Base-by-base conservation (phyloP, 179 eudicot genomes). In the Gypsophila paniculata region DNA sequence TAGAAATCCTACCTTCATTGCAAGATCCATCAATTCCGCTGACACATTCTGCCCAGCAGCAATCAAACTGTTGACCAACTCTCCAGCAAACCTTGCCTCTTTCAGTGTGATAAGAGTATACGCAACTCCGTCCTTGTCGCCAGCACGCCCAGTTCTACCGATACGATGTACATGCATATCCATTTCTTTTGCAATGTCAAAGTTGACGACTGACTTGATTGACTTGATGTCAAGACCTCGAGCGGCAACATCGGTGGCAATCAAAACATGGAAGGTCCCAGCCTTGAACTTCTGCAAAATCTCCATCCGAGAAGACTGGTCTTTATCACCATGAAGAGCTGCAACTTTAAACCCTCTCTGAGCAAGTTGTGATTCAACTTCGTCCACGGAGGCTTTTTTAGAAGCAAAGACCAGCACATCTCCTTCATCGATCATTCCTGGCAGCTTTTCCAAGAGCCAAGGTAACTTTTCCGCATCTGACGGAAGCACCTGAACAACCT, bases 161-260 rank as follows among this genome's bases (percentile, higher is more conserved):
- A 93, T 91, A 70, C 98, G 87, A 80, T 93, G 98, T 57, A 93
- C 98, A 82, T 93, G 97, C 98, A 93, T 93, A 79, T 93, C 98
- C 98, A 93, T 93, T 74, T 93, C 98, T 79, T 84, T 91, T 54
- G 98, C 98, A 69, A 87, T 89, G 82, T 93, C 98, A 85, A 85
- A 89, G 75, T 93, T 93, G 38, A 93, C 98, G 69, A 93, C 98
- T 22, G 98, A 91, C 82, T 93, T 93, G 55, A 93, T 84, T 44
- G 98, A 93, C 74, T 93, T 93, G 74, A 93, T 93, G 80, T 93
- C 98, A 74, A 93, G 93, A 79, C 98, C 98, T 54, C 98, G 96
- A 74, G 98, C 98, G 76, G 98, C 98, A 68, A 93, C 98, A 91
- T 93, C 98, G 54, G 98, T 93, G 66, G 97, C 97, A 69, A 93